Conservation (phyloP, 805 yeast species). For the Candida maltosa region DNA sequence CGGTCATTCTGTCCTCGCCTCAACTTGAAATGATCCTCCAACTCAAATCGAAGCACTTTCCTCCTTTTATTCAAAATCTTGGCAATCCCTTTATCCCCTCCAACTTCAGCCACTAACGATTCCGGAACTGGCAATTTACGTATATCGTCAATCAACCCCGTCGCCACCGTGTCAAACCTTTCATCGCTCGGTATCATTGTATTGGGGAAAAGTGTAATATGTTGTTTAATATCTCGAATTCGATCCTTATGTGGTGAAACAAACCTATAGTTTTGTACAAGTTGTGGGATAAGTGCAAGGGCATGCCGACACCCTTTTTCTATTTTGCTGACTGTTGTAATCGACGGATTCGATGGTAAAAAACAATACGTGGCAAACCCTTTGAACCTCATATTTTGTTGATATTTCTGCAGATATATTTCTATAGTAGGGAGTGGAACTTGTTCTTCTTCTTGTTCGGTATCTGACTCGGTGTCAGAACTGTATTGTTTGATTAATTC, state of each 20-base stretch:
- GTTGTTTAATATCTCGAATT: conserved; percentile 3
- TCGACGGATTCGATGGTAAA: conserved; percentile 6
- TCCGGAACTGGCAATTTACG: too few relatives aligned
- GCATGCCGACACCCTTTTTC: conserved; percentile 1
- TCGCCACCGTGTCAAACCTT: too few relatives aligned
- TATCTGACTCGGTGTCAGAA: conserved; percentile 8
- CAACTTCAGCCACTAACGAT: background rate
- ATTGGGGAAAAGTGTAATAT: conserved; percentile 3
- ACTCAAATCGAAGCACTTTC: background rate
- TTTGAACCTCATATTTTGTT: background rate
- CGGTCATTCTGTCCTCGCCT: too few relatives aligned
- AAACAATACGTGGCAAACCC: background rate
- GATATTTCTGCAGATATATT: conserved; percentile 6
- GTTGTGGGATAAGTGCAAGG: conserved; percentile 1
- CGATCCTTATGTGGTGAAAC: conserved; percentile 1
- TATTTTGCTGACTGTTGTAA: background rate
- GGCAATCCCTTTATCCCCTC: background rate
- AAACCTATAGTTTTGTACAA: conserved; percentile 3
- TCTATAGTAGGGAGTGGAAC: conserved; percentile 2
- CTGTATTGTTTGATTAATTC: conserved; percentile 10
- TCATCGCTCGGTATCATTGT: background rate
- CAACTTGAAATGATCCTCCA: background rate
- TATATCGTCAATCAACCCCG: too few relatives aligned
- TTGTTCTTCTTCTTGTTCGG: conserved; percentile 4
- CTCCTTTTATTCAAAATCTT: background rate